A percentile compares a stretch with the other conserved stretches of the same genome.
These are phyloP conservation scores for Pythium phragmitis DNA, from an alignment of 352 stramenopile species.

Conservation along the genomic window DNA sequence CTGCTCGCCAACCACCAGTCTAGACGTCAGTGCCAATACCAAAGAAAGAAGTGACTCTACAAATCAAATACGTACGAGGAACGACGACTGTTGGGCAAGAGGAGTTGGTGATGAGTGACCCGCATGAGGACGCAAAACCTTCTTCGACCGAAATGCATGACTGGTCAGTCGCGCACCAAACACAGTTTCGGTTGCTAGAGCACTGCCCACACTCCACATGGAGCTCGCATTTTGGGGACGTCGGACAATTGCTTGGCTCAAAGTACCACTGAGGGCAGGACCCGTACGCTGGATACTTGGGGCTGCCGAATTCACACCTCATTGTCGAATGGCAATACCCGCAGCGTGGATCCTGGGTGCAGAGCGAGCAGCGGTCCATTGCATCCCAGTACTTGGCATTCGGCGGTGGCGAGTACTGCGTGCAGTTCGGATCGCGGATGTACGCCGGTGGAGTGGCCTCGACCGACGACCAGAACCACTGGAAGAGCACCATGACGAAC, in stretches of 20 bases:
- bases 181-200: conserved; percentile 59
- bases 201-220: conserved; percentile 67
- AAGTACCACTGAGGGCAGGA: conserved; percentile 66
- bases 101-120: conserved; percentile 75
- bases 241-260: conserved; percentile 58
- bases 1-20: conserved; percentile 22
- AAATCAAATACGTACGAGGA: conserved; percentile 38
- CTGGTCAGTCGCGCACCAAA: conserved; percentile 88
- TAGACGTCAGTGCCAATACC: not conserved
- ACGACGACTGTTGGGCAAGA: conserved; percentile 84
- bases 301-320: conserved; percentile 71
- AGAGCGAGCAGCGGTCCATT: conserved; percentile 72
- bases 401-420: conserved; percentile 42
- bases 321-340: conserved; percentile 93
- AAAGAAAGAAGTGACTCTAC: not conserved
- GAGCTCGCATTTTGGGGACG: conserved; percentile 55
- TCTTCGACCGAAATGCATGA: conserved; percentile 87
- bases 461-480: not conserved
- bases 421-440: conserved; percentile 39
- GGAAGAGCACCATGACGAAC: not conserved
- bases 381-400: conserved; percentile 62
- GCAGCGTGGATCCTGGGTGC: conserved; percentile 60
- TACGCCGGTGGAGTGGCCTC: not conserved
- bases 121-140: conserved; percentile 76
- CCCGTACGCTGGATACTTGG: conserved; percentile 44